Conservation (phyloP, 1,139 yeast species). For the Pichiaceae sp. region DNA sequence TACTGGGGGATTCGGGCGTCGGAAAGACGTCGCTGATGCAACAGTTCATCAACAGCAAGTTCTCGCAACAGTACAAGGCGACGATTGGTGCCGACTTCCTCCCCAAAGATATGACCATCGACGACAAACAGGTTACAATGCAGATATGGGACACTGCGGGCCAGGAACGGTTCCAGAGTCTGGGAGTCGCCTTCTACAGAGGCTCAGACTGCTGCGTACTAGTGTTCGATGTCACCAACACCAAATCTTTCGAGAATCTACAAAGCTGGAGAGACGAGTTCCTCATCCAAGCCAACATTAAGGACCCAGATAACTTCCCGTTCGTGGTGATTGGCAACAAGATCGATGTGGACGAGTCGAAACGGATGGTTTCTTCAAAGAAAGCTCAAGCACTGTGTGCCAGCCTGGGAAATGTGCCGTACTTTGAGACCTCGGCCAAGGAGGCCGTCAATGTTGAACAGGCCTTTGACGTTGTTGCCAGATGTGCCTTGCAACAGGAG, state of each 20-base stretch:
- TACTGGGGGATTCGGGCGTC: conserved; percentile 94
- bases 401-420: conserved; percentile 82
- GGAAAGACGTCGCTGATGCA: conserved; percentile 97
- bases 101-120: conserved; percentile 82
- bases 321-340: conserved; percentile 92
- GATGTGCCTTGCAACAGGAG: conserved; percentile 89
- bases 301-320: conserved; percentile 92
- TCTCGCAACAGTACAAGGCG: conserved; percentile 93
- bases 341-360: conserved; percentile 87
- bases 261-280: conserved; percentile 95
- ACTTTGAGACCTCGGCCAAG: conserved; percentile 91
- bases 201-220: conserved; percentile 98
- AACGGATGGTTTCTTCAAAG: conserved; percentile 74
- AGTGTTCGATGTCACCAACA: conserved; percentile 90
- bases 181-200: conserved; percentile 95
- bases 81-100: conserved; percentile 97
- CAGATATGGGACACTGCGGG: conserved; percentile 99
- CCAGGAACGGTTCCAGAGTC: conserved; percentile 92
- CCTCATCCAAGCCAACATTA: conserved; percentile 83
- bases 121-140: conserved; percentile 71
- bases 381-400: conserved; percentile 83
- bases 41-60: conserved; percentile 91
- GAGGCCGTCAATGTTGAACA: conserved; percentile 90
- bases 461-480: conserved; percentile 93
- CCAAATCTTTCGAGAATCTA: conserved; percentile 83